These are phyloP conservation scores for Trichoderma orchidacearum DNA, from an alignment of 495 filamentous ascomycete genomes.

Conservation along the genomic window DNA sequence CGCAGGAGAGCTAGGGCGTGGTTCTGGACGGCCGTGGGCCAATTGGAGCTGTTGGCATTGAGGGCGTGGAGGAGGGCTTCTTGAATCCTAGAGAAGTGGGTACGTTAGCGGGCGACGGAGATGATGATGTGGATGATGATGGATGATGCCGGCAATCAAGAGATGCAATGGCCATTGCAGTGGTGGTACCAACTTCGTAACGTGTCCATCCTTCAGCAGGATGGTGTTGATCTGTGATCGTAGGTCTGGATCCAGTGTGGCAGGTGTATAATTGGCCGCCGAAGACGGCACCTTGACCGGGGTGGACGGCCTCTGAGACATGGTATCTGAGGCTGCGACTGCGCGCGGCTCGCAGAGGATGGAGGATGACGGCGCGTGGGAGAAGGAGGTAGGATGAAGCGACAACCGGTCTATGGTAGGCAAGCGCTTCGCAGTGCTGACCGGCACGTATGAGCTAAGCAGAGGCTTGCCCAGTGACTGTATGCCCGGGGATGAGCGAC, in stretches of 20 bases:
- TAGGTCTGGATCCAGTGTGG: constrained; percentile 36
- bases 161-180: too few relatives aligned
- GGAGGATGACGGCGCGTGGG: too few relatives aligned
- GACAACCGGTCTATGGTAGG: too few relatives aligned
- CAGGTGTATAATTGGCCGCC: constrained; percentile 32
- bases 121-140: background rate
- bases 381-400: background rate
- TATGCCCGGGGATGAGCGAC: too few relatives aligned
- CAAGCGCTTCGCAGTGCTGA: too few relatives aligned
- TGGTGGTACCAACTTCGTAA: constrained; percentile 23
- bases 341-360: background rate
- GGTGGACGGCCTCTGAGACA: constrained; percentile 30
- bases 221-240: constrained; percentile 37
- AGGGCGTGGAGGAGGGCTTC: constrained; percentile 40
- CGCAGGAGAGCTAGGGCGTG: constrained; percentile 40
- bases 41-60: constrained; percentile 35
- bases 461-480: too few relatives aligned
- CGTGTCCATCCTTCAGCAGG: constrained; percentile 33
- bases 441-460: too few relatives aligned
- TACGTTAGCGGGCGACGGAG: constrained; percentile 4
- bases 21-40: constrained; percentile 36
- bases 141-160: too few relatives aligned
- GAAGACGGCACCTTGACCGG: constrained; percentile 38
- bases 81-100: constrained; percentile 30
- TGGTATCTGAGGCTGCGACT: constrained; percentile 7